Percentiles rank a stretch among this genome's conserved stretches.
phyloP scores from a whole-genome alignment of 306 rosid genomes.

The Lathyrus oleraceus region DNA sequence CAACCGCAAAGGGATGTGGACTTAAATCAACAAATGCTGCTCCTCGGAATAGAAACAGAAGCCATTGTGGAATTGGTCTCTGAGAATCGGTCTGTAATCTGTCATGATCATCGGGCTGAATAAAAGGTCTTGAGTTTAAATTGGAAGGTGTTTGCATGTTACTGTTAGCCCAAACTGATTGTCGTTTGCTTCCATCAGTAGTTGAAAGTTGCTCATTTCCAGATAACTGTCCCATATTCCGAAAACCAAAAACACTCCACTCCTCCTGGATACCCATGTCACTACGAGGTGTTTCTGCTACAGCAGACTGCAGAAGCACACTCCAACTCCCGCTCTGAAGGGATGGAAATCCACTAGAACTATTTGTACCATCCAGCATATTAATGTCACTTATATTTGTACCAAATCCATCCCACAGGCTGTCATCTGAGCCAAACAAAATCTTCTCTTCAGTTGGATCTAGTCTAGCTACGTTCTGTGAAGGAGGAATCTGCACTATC shows the following conservation, averaged over 20 bases:
- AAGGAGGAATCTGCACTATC: too few relatives aligned
- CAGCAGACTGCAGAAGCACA: conserved; percentile 99
- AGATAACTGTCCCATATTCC: conserved; percentile 44
- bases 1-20: too few relatives aligned
- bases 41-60: too few relatives aligned
- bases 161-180: conserved; percentile 60
- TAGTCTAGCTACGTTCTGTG: too few relatives aligned
- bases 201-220: too few relatives aligned
- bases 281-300: conserved; percentile 82
- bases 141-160: conserved; percentile 57
- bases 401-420: too few relatives aligned
- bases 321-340: conserved; percentile 99
- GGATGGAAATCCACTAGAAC: too few relatives aligned
- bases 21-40: too few relatives aligned
- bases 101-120: conserved; percentile 51
- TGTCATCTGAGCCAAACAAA: too few relatives aligned
- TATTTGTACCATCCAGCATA: too few relatives aligned
- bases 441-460: too few relatives aligned
- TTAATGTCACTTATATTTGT: too few relatives aligned
- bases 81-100: conserved; percentile 51
- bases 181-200: conserved; percentile 54
- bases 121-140: conserved; percentile 50
- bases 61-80: conserved; percentile 43
- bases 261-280: conserved; percentile 75
- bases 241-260: conserved; percentile 65